phyloP scores from a whole-genome alignment of 2,329 filamentous ascomycete species.

The Cordyceps pruinosa region DNA sequence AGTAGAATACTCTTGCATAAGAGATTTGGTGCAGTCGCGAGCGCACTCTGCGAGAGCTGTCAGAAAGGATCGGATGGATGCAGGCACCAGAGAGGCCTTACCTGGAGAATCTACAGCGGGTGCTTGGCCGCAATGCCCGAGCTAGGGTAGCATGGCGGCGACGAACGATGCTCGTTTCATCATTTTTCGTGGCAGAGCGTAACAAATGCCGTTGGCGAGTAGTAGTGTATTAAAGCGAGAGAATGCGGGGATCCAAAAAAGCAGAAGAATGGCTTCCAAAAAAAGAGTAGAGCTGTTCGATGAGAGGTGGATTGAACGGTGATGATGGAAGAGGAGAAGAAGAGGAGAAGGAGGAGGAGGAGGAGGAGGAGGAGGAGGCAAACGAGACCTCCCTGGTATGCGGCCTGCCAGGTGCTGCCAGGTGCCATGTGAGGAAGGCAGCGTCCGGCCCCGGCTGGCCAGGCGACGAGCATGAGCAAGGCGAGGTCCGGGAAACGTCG shows the following conservation, averaged over 20 bases:
- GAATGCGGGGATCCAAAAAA: constrained; percentile 27
- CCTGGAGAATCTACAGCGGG: constrained; percentile 4
- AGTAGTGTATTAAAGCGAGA: constrained; percentile 19
- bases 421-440: constrained; percentile 5
- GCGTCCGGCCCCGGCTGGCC: neutral
- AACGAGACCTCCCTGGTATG: neutral
- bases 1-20: constrained; percentile 15
- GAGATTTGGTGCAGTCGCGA: constrained; percentile 16
- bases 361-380: neutral
- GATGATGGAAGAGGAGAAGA: constrained; percentile 11
- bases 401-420: neutral
- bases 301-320: constrained; percentile 18
- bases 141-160: constrained; percentile 7
- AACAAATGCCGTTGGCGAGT: constrained; percentile 11
- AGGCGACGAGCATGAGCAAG: neutral
- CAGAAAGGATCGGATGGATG: neutral
- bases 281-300: constrained; percentile 20
- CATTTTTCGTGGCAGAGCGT: constrained; percentile 3
- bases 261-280: constrained; percentile 19
- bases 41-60: constrained; percentile 15
- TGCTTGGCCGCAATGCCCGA: constrained; percentile 8
- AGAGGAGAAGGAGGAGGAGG: constrained; percentile 11
- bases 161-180: constrained; percentile 9
- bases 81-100: neutral
- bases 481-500: neutral